phyloP scores from a whole-genome alignment of 202 grass and related monocot species.

The Elaeis oleifera region DNA sequence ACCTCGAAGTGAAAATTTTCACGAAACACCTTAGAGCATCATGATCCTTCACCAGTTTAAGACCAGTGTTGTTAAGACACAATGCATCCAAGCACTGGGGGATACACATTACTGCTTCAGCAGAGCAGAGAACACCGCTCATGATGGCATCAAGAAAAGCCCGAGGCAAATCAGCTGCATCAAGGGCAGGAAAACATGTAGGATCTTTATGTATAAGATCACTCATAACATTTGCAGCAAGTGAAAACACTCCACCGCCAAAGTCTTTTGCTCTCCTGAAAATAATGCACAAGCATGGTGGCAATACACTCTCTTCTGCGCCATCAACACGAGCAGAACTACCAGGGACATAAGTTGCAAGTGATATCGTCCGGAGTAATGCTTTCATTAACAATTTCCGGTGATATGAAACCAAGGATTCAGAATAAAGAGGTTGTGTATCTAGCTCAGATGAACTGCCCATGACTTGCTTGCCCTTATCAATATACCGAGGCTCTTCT shows the following conservation, averaged over 20 bases:
- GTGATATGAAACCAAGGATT: constrained; percentile 44
- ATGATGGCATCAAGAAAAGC: constrained; percentile 69
- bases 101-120: constrained; percentile 65
- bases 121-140: constrained; percentile 44
- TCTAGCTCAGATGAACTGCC: constrained; percentile 15
- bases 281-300: constrained; percentile 61
- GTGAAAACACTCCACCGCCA: constrained; percentile 70
- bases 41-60: constrained; percentile 61
- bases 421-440: constrained; percentile 35
- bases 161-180: constrained; percentile 57
- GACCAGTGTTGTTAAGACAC: constrained; percentile 58
- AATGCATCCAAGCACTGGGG: constrained; percentile 71
- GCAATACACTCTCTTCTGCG: constrained; percentile 58
- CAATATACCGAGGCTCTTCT: constrained; percentile 29
- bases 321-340: constrained; percentile 68
- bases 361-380: constrained; percentile 58
- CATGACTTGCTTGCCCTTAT: constrained; percentile 49
- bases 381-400: constrained; percentile 64
- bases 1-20: constrained; percentile 64
- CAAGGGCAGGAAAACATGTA: constrained; percentile 60
- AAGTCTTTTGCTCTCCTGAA: constrained; percentile 72
- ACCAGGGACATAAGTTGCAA: constrained; percentile 69
- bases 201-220: constrained; percentile 95
- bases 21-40: constrained; percentile 62
- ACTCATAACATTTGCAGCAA: constrained; percentile 68